Conservation (phyloP, 192 early-diverging fungal species). For the Umbelopsis isabellina region DNA sequence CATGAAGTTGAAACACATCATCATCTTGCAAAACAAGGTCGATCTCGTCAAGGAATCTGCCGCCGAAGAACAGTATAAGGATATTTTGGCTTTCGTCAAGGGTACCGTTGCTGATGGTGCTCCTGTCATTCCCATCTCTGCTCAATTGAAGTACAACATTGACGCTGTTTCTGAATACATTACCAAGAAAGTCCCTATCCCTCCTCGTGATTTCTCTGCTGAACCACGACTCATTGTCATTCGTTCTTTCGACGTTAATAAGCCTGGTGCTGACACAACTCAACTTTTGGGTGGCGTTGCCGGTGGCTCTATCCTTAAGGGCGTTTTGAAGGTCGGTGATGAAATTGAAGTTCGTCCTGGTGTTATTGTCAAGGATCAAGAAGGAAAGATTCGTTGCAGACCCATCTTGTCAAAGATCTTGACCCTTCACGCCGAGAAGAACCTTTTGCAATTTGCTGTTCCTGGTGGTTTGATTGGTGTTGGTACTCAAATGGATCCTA, state of each 20-base stretch:
- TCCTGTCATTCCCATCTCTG: slow-evolving; percentile 97
- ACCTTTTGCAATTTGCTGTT: slow-evolving; percentile 95
- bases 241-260: slow-evolving; percentile 98
- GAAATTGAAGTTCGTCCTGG: slow-evolving; percentile 97
- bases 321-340: slow-evolving; percentile 89
- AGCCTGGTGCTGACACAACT: slow-evolving; percentile 93
- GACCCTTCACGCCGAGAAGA: slow-evolving; percentile 84
- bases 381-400: slow-evolving; percentile 79
- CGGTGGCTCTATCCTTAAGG: slow-evolving; percentile 93
- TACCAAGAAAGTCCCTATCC: slow-evolving; percentile 93
- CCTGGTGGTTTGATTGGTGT: slow-evolving; percentile 99
- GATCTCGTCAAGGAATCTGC: slow-evolving; percentile 95
- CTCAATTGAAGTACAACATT: slow-evolving; percentile 98
- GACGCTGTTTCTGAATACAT: slow-evolving; percentile 98
- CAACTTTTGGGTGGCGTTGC: slow-evolving; percentile 97
- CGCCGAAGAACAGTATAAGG: slow-evolving; percentile 86
- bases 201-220: slow-evolving; percentile 88
- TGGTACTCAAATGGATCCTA: slow-evolving; percentile 95
- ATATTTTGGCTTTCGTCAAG: slow-evolving; percentile 92
- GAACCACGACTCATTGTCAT: slow-evolving; percentile 96
- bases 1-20: slow-evolving; percentile 96
- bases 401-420: slow-evolving; percentile 92
- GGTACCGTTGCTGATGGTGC: slow-evolving; percentile 93
- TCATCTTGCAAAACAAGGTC: slow-evolving; percentile 99
- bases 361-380: slow-evolving; percentile 85